Percentiles rank a stretch among this genome's conserved stretches.
Conservation (phyloP, 1,284 basidiomycete genomes). For the Agroathelia rolfsii region DNA sequence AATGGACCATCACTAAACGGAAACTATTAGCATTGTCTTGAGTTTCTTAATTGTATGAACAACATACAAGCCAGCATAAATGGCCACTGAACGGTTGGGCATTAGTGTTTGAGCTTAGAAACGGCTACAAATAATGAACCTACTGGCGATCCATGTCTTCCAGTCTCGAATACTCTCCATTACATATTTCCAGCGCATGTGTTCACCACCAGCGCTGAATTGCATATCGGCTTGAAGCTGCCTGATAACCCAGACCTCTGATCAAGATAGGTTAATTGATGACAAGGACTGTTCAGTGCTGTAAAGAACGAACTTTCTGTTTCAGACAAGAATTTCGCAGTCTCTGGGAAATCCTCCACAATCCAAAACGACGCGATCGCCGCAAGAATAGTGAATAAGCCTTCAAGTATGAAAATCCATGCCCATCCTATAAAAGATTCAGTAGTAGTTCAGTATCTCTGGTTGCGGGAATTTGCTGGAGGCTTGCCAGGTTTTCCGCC, state of each 20-base stretch:
- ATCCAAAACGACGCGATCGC: constrained; percentile 44
- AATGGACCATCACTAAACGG: constrained; percentile 34
- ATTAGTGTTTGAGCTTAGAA: neutral
- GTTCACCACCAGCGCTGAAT: constrained; percentile 39
- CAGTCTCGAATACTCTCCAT: constrained; percentile 38
- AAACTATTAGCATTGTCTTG: neutral
- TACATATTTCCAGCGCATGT: constrained; percentile 33
- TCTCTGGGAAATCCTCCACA: constrained; percentile 51
- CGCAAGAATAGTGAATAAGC: constrained; percentile 52
- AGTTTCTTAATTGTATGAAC: constrained; percentile 1
- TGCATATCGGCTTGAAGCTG: constrained; percentile 38
- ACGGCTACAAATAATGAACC: constrained; percentile 10
- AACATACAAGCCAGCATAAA: constrained; percentile 37
- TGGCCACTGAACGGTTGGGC: constrained; percentile 27
- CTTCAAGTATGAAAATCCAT: constrained; percentile 75
- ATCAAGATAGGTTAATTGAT: neutral
- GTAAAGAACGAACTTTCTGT: constrained; percentile 31
- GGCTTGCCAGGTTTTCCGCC: constrained; percentile 42
- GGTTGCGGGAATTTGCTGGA: too few species aligned
- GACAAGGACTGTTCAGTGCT: constrained; percentile 16
- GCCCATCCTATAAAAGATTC: constrained; percentile 28
- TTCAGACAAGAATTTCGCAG: constrained; percentile 43
- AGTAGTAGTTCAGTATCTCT: constrained; percentile 7
- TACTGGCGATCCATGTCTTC: constrained; percentile 43
- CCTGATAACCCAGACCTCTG: constrained; percentile 35